These are phyloP conservation scores for Venturia effusa DNA, from an alignment of 2,329 filamentous ascomycete genomes.

Conservation along the genomic window DNA sequence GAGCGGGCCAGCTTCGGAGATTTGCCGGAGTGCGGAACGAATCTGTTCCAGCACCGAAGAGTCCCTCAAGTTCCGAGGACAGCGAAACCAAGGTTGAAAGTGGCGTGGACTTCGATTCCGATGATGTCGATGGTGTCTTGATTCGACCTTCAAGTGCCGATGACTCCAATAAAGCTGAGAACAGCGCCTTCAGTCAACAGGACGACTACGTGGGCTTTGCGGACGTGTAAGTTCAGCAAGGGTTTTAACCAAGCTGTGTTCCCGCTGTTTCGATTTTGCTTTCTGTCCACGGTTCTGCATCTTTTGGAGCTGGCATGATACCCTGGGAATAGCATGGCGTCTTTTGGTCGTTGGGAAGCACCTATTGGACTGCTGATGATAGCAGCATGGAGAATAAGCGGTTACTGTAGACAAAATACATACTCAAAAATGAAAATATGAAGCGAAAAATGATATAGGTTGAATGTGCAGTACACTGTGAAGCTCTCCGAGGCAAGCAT, in stretches of 20 bases:
- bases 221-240: conserved; percentile 2
- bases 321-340: conserved; percentile 2
- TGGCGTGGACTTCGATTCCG: conserved; percentile 5
- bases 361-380: background rate
- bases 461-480: background rate
- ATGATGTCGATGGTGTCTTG: background rate
- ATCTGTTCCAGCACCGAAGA: conserved; percentile 23
- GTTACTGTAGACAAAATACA: background rate
- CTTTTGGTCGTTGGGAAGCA: background rate
- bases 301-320: conserved; percentile 7
- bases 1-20: conserved; percentile 67
- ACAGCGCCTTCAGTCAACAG: conserved; percentile 7
- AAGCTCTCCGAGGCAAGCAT: no score
- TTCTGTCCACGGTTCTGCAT: conserved; percentile 6
- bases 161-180: background rate
- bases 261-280: background rate
- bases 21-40: conserved; percentile 33
- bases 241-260: background rate
- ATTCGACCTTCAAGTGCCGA: background rate
- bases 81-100: conserved; percentile 1
- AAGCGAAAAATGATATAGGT: background rate
- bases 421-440: background rate
- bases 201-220: conserved; percentile 4
- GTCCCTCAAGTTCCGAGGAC: background rate
- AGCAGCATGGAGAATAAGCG: background rate